Evolutionary conservation across 495 filamentous ascomycete species (phyloP).

Genomic region (Hypomontagnella submonticulosa): DNA sequence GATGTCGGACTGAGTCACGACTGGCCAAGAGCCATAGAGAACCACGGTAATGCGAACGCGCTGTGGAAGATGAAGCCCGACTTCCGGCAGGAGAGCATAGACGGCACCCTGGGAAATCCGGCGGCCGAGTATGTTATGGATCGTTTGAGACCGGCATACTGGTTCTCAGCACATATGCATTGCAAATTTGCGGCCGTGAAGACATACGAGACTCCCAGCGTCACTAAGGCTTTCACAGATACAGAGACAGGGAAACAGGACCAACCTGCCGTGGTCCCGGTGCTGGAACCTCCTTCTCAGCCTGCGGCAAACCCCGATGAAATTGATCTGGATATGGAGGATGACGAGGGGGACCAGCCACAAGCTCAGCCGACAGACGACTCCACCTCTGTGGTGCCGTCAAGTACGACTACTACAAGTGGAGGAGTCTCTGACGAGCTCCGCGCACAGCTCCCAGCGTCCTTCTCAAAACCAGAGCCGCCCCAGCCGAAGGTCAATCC

Average conservation of each 20-base stretch:
- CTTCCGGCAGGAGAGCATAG: conserved; percentile 77
- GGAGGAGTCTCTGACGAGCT: conserved; percentile 69
- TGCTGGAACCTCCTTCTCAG: background rate
- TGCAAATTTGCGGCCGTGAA: conserved; percentile 82
- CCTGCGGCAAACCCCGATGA: conserved; percentile 59
- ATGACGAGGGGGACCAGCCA: conserved; percentile 55
- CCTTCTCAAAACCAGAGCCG: conserved; percentile 63
- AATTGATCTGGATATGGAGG: conserved; percentile 66
- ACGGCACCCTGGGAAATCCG: conserved; percentile 77
- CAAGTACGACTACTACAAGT: conserved; percentile 36
- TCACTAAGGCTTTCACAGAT: conserved; percentile 12
- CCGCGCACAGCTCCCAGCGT: conserved; percentile 72
- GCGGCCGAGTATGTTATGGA: conserved; percentile 84
- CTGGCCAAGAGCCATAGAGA: conserved; percentile 87
- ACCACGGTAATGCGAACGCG: conserved; percentile 68
- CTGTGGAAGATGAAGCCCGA: conserved; percentile 77
- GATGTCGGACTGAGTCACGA: conserved; percentile 94
- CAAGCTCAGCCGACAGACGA: background rate
- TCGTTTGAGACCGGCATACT: conserved; percentile 81
- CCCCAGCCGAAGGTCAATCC: conserved; percentile 47
- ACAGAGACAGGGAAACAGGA: conserved; percentile 7
- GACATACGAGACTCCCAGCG: conserved; percentile 62
- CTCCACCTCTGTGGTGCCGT: background rate
- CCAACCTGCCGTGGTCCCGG: background rate
- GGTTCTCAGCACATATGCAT: conserved; percentile 96